Percentiles rank a stretch among this genome's conserved stretches.
Conservation (phyloP, 805 yeast genomes). For the Spathaspora hagerdaliae region DNA sequence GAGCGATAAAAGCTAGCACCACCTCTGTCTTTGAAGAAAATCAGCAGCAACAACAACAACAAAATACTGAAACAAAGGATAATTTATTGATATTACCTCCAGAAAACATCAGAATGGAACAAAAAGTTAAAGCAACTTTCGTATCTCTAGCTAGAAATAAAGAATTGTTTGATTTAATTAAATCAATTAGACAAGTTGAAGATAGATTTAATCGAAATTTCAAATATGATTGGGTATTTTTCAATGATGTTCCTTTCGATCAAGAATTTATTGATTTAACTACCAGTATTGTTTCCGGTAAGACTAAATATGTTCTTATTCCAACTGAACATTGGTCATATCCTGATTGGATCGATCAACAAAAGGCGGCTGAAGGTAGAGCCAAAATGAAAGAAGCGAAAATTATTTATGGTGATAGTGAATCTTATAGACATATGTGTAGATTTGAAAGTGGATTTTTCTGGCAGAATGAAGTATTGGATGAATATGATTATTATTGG, state of each 20-base stretch:
- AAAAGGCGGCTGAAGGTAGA: conserved; percentile 64
- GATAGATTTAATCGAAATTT: conserved; percentile 81
- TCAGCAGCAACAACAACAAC: too few relatives aligned
- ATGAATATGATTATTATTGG: conserved; percentile 86
- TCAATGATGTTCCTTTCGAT: conserved; percentile 81
- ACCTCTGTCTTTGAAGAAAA: too few relatives aligned
- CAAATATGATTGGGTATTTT: conserved; percentile 92
- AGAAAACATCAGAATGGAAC: too few relatives aligned
- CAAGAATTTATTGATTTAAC: conserved; percentile 77
- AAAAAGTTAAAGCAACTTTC: conserved; percentile 66
- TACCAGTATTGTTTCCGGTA: conserved; percentile 70
- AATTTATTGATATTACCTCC: too few relatives aligned
- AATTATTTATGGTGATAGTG: conserved; percentile 72
- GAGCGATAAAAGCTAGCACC: too few relatives aligned
- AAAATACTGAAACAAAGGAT: too few relatives aligned
- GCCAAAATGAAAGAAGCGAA: conserved; percentile 45
- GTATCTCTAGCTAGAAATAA: conserved; percentile 74
- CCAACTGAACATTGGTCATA: conserved; percentile 83
- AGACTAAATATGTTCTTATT: conserved; percentile 70
- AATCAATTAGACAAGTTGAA: conserved; percentile 73
- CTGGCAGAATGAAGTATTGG: conserved; percentile 69
- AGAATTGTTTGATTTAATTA: conserved; percentile 60
- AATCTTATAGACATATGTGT: conserved; percentile 88
- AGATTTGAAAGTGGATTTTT: conserved; percentile 89
- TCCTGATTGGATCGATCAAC: conserved; percentile 78